A percentile compares a stretch with the other conserved stretches of the same genome.
Evolutionary conservation across 192 early-diverging fungal species (phyloP).

Genomic region (Chytriomyces sp.): DNA sequence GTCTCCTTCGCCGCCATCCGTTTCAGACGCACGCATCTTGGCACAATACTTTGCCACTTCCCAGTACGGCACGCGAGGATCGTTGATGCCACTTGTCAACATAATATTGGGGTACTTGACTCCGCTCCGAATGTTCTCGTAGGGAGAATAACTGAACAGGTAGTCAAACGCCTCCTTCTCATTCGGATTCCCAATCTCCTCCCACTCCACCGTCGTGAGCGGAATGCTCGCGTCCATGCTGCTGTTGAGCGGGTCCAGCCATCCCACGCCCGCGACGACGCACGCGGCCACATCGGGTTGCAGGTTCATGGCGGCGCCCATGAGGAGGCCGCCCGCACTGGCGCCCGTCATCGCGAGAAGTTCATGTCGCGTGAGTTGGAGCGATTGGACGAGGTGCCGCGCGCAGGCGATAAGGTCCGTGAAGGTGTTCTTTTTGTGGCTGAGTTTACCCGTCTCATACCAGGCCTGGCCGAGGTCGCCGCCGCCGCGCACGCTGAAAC

Average conservation of each 20-base stretch:
- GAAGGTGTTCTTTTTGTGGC: slow-evolving; percentile 47
- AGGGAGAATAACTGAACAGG: slow-evolving; percentile 49
- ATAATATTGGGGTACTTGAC: slow-evolving; percentile 44
- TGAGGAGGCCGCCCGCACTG: slow-evolving; percentile 47
- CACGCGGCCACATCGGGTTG: slow-evolving; percentile 39
- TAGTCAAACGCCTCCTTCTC: slow-evolving; percentile 42
- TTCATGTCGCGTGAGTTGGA: slow-evolving; percentile 35
- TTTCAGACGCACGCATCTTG: slow-evolving; percentile 54
- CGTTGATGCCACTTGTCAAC: slow-evolving; percentile 73
- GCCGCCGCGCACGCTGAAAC: slow-evolving; percentile 15
- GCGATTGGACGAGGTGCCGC: slow-evolving; percentile 39
- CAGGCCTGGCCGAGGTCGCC: slow-evolving; percentile 47
- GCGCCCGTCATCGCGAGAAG: slow-evolving; percentile 42
- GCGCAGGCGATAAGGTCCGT: slow-evolving; percentile 44
- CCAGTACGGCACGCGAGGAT: slow-evolving; percentile 81
- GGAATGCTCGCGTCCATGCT: slow-evolving; percentile 49
- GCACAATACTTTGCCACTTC: slow-evolving; percentile 89
- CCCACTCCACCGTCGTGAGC: slow-evolving; percentile 43
- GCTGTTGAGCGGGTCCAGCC: slow-evolving; percentile 53
- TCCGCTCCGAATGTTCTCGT: slow-evolving; percentile 43
- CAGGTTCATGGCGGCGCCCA: slow-evolving; percentile 50
- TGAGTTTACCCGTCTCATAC: slow-evolving; percentile 52
- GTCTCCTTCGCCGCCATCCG: neutral
- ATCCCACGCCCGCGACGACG: slow-evolving; percentile 46
- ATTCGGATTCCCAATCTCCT: slow-evolving; percentile 47